Conservation (phyloP, 257 asterid genomes). For the Rubia yunnanensis region DNA sequence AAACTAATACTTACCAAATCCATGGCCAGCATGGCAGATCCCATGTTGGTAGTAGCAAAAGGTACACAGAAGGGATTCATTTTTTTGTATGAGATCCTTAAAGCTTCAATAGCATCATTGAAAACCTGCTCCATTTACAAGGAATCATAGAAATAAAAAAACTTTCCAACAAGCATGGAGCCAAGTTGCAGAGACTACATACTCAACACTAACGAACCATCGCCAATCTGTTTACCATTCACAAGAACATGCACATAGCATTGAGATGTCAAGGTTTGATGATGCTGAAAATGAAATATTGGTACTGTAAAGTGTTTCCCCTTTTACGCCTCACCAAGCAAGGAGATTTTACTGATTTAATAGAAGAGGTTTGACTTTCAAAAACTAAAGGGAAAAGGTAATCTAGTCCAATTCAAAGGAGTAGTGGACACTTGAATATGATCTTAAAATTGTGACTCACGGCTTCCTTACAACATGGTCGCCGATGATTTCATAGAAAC, state of each 20-base stretch:
- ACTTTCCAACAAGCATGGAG: background rate
- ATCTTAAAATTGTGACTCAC: background rate
- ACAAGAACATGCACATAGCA: background rate
- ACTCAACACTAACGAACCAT: background rate
- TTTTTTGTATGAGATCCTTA: constrained; percentile 70
- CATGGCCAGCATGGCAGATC: constrained; percentile 97
- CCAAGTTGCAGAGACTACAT: background rate
- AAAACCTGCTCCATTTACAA: constrained; percentile 57
- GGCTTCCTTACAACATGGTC: background rate
- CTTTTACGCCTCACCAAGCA: background rate
- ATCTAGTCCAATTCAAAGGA: background rate
- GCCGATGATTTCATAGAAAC: background rate
- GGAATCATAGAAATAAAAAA: background rate
- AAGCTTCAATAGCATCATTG: constrained; percentile 85
- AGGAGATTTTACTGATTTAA: background rate
- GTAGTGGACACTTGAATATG: background rate
- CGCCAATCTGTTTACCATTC: background rate
- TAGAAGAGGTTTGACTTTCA: background rate
- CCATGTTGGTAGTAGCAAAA: constrained; percentile 96
- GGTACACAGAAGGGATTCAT: constrained; percentile 99
- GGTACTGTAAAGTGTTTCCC: background rate
- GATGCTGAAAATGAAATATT: background rate
- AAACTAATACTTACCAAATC: constrained; percentile 49
- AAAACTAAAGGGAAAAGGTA: background rate
- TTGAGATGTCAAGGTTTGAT: background rate